Evolutionary conservation across 176 grass and related monocot species (phyloP).

Genomic region (Oryza meridionalis): DNA sequence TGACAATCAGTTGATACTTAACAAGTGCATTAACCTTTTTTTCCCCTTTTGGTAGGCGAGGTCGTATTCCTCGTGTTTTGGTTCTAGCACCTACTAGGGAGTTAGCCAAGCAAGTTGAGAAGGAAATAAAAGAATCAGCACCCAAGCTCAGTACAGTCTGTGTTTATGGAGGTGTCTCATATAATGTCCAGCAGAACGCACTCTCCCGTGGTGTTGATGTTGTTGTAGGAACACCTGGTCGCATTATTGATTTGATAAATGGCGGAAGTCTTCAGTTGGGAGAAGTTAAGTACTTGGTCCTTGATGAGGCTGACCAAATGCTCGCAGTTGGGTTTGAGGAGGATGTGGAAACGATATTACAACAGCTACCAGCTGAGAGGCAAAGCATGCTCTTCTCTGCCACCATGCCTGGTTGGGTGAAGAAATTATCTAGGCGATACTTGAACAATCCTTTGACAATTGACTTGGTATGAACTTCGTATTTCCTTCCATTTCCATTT

Average conservation of each 20-base stretch:
- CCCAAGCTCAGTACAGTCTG: constrained; percentile 83
- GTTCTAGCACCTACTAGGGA: constrained; percentile 96
- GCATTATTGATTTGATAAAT: constrained; percentile 95
- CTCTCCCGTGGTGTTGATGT: constrained; percentile 94
- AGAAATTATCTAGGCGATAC: constrained; percentile 83
- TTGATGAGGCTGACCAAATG: constrained; percentile 99
- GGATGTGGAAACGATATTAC: constrained; percentile 97
- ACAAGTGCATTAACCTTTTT: constrained; percentile 7
- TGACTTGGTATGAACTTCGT: constrained; percentile 73
- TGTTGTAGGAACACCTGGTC: constrained; percentile 97
- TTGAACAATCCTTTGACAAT: constrained; percentile 92
- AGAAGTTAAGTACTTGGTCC: constrained; percentile 87
- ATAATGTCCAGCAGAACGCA: constrained; percentile 81
- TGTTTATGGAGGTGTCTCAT: constrained; percentile 95
- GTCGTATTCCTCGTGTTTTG: constrained; percentile 71
- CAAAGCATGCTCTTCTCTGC: constrained; percentile 99
- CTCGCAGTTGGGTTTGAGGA: constrained; percentile 99
- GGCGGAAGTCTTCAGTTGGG: constrained; percentile 72
- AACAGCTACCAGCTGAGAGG: constrained; percentile 65
- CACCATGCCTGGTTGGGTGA: constrained; percentile 97
- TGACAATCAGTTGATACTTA: constrained; percentile 27
- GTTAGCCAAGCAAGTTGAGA: constrained; percentile 98
- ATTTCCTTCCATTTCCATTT: constrained; percentile 3
- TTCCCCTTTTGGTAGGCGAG: constrained; percentile 52
- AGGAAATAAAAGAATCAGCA: constrained; percentile 96